Base-by-base conservation (phyloP, 2,329 filamentous ascomycete species). In the Furcasterigmium sp. region DNA sequence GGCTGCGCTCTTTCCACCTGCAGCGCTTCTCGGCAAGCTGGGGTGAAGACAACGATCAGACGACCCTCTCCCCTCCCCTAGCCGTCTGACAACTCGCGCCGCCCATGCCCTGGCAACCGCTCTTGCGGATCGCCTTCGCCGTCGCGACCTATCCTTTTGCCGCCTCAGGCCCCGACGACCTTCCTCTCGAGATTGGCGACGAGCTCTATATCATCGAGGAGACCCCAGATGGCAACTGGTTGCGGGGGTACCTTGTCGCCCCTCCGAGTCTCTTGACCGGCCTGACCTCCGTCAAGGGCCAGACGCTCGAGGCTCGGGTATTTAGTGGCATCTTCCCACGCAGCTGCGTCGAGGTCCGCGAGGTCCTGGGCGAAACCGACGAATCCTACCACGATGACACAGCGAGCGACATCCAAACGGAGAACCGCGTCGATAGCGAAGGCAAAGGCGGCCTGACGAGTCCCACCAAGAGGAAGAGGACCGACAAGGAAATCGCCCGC, bases 151-250 rank as follows among this genome's bases (percentile, higher is more conserved):
- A 91, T 64, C 93, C 93, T 29, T 98, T 98, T 69, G 78, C 86
- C 56, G 87, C 93, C 47, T 84, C 87, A 47, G 84, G 84, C 52
- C 82, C 90, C 42, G 87, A 90, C 62, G 93, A 98, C 67, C 82
- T 98, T 17, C 93, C 94, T 9, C 84, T 98, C 62, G 91, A 98
- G 67, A 88, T 98, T 51, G 93, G 93, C 63, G 93, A 98, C 76
- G 93, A 98, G 68, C 75, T 98, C 51, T 98, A 98, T 69, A 94
- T 98, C 53, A 96, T 98, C 60, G 91, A 97, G 68, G 89, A 97
- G 68, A 94, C 91, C 30, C 85, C 89, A 18, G 82, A 95, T 67
- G 87, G 86, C 56, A 80, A 88, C 62, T 98, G 93, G 94, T 86
- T 91, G 65, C 85, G 93, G 43, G 93, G 93, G 46, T 98, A 98